Evolutionary conservation across 2,329 filamentous ascomycete species (phyloP), one percentile per base, ranked within the genome.

Genomic region (Neofusicoccum kwambonambiense): DNA sequence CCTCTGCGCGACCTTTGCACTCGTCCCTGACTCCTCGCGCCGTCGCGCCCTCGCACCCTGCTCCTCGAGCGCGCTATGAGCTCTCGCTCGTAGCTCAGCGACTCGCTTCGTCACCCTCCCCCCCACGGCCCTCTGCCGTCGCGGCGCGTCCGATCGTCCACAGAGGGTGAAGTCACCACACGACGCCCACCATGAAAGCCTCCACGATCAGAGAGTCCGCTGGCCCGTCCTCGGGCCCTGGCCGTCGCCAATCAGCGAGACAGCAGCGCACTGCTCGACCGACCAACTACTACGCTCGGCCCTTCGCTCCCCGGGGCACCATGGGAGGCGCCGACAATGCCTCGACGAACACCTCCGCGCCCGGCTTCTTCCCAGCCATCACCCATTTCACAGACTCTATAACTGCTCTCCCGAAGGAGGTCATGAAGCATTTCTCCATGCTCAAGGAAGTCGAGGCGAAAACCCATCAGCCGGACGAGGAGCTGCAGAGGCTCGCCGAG

Each of bases 361-460:
- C 78, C 31, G 82, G 82, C 71, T 88, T 90, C 77, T 89, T 86
- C 70, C 87, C 88, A 66, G 88, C 86, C 27, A 84, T 90, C 68
- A 86, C 86, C 45, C 87, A 88, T 75, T 98, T 99, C 76, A 91
- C 94, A 68, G 93, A 98, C 77, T 89, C 93, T 68, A 92, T 98
- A 74, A 89, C 92, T 60, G 93, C 94, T 44, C 86, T 99, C 31
- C 95, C 95, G 4, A 93, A 93, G 77, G 95, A 99, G 80, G 91
- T 97, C 58, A 92, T 97, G 71, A 89, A 93, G 74, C 94, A 99
- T 78, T 97, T 97, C 72, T 97, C 94, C 39, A 86, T 98, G 64
- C 84, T 99, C 70, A 97, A 97, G 77, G 95, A 99, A 80, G 95
- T 98, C 54, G 95, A 99, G 81, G 94, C 94, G 68, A 99, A 99